Conservation (phyloP, 768 basidiomycete genomes). For the Paxillus ammoniavirescens region DNA sequence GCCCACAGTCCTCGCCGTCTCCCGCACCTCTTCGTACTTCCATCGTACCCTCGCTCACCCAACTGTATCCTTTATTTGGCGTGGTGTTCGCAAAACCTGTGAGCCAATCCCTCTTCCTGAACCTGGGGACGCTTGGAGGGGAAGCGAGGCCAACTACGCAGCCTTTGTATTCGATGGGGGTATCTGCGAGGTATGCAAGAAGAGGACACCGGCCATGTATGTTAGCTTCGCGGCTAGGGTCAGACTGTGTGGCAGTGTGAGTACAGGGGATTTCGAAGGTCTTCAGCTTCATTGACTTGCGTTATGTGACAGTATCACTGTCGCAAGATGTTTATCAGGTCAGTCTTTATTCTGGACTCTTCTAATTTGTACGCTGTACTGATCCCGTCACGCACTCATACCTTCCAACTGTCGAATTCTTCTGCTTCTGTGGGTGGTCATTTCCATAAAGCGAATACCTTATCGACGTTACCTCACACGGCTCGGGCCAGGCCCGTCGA, state of each 20-base stretch:
- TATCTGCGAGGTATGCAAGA: slow-evolving; percentile 53
- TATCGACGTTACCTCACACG: background rate
- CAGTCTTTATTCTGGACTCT: background rate
- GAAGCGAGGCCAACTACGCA: slow-evolving; percentile 57
- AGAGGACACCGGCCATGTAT: slow-evolving; percentile 37
- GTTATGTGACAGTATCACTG: slow-evolving; percentile 20
- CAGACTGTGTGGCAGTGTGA: slow-evolving; percentile 44
- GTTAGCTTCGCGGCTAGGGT: slow-evolving; percentile 47
- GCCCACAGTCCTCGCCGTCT: slow-evolving; percentile 55
- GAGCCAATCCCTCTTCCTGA: slow-evolving; percentile 38
- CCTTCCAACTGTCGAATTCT: background rate
- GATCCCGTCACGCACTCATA: background rate
- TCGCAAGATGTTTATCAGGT: slow-evolving; percentile 15
- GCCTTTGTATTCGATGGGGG: slow-evolving; percentile 62
- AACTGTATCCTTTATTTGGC: slow-evolving; percentile 58
- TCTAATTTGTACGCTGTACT: background rate
- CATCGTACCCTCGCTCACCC: slow-evolving; percentile 45
- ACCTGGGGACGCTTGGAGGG: slow-evolving; percentile 36
- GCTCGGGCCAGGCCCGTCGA: background rate
- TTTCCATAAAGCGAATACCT: slow-evolving; percentile 13
- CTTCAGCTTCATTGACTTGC: background rate
- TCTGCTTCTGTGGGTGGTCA: background rate
- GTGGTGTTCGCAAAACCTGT: slow-evolving; percentile 41
- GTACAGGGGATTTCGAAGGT: slow-evolving; percentile 8
- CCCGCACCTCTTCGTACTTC: slow-evolving; percentile 56